Evolutionary conservation across 371 early-diverging fungal species (phyloP).

Genomic region (Lichtheimia ornata): DNA sequence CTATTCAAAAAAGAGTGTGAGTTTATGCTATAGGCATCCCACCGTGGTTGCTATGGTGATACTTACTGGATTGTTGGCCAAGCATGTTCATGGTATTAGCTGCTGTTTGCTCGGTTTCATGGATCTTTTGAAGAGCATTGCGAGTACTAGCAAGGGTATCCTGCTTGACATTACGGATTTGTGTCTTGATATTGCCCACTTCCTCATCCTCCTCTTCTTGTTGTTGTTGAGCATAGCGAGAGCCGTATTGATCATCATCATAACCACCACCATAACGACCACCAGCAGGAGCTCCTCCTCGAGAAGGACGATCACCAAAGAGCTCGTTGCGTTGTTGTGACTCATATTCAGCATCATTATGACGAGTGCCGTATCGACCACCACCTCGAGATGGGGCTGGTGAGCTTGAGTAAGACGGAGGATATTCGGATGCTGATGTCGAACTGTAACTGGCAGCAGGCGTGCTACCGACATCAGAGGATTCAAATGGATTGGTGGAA

Average conservation of each 20-base stretch:
- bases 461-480: conserved; percentile 1
- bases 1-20: conserved; percentile 15
- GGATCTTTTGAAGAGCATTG: conserved; percentile 65
- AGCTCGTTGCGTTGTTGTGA: conserved; percentile 23
- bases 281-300: conserved; percentile 1
- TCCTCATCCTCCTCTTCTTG: conserved; percentile 40
- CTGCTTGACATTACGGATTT: conserved; percentile 70
- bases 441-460: conserved; percentile 3
- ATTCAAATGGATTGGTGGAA: conserved; percentile 27
- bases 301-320: conserved; percentile 17
- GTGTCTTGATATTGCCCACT: conserved; percentile 55
- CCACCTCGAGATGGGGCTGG: conserved; percentile 6
- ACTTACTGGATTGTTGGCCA: conserved; percentile 64
- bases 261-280: conserved; percentile 12
- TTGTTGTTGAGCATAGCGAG: conserved; percentile 10
- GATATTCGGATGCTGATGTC: conserved; percentile 3
- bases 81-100: conserved; percentile 65
- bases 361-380: conserved; percentile 21
- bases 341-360: conserved; percentile 13
- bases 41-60: background rate
- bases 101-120: conserved; percentile 68
- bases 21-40: background rate
- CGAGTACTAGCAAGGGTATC: conserved; percentile 76
- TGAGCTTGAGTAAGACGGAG: background rate
- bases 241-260: conserved; percentile 15